A percentile compares a stretch with the other conserved stretches of the same genome.
These are phyloP conservation scores for Striga asiatica DNA, from an alignment of 257 asterid genomes.

Conservation along the genomic window DNA sequence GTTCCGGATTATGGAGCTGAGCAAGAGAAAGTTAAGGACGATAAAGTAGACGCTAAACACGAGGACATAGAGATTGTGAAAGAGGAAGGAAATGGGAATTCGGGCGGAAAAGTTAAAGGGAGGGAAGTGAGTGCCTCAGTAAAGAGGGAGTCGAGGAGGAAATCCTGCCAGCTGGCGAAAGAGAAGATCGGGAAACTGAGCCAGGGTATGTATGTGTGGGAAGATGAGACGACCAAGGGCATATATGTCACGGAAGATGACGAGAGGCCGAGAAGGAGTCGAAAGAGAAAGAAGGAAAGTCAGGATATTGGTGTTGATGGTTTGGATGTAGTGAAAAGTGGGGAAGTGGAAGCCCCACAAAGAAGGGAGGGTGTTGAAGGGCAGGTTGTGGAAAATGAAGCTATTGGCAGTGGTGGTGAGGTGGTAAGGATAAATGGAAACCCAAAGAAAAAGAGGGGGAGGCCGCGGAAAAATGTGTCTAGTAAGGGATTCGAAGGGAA, in stretches of 20 bases:
- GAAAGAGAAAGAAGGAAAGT: not conserved
- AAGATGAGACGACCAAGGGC: slow-evolving; percentile 14
- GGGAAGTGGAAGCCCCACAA: not conserved
- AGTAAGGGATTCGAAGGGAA: too few species aligned
- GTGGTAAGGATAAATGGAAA: too few species aligned
- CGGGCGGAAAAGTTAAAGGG: slow-evolving; percentile 5
- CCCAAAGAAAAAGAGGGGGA: too few species aligned
- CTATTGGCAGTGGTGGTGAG: too few species aligned
- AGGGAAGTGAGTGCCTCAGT: not conserved
- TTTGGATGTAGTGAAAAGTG: slow-evolving; percentile 13
- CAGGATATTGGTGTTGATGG: not conserved
- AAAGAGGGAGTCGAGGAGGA: slow-evolving; percentile 23
- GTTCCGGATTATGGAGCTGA: not conserved
- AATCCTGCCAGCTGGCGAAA: slow-evolving; percentile 19
- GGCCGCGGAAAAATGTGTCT: too few species aligned
- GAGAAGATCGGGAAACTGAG: slow-evolving; percentile 24
- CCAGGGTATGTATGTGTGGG: slow-evolving; percentile 18
- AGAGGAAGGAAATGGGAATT: slow-evolving; percentile 8
- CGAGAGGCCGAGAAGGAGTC: slow-evolving; percentile 16
- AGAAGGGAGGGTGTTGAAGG: too few species aligned
- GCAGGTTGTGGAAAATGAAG: too few species aligned
- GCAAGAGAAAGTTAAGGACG: not conserved
- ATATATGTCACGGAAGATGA: slow-evolving; percentile 1
- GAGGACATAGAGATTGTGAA: slow-evolving; percentile 11
- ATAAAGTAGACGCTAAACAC: not conserved